A percentile compares a stretch with the other conserved stretches of the same genome.
Conservation (phyloP, 768 basidiomycete species). For the Trametes coccinea region DNA sequence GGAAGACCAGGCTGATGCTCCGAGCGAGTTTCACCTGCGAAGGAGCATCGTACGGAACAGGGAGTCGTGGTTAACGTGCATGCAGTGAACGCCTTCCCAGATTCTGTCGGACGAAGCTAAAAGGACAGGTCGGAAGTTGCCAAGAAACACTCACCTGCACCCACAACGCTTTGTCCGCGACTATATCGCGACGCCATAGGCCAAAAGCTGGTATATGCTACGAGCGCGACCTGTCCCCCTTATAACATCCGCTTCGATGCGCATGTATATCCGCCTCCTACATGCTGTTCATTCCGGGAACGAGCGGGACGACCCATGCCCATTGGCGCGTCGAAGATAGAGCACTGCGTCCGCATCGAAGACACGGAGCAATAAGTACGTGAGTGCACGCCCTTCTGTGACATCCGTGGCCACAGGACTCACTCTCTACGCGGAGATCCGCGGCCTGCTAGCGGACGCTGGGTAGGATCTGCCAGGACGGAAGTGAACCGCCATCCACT, state of each 20-base stretch:
- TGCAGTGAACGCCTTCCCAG: no score
- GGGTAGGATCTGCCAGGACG: not conserved
- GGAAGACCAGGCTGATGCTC: no score
- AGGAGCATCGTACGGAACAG: no score
- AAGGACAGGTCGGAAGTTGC: no score
- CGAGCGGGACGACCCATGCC: not conserved
- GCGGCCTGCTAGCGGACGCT: not conserved
- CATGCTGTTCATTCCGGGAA: not conserved
- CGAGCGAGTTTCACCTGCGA: no score
- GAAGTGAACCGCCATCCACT: not conserved
- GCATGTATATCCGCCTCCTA: not conserved
- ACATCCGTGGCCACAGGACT: not conserved
- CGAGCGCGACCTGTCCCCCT: not conserved
- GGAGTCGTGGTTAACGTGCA: no score
- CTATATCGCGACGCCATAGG: no score
- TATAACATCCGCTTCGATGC: not conserved
- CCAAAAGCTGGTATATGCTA: not conserved
- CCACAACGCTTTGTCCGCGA: no score
- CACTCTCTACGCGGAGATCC: constrained; percentile 9
- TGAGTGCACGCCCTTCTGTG: not conserved
- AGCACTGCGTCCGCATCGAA: not conserved
- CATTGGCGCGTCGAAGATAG: constrained; percentile 11
- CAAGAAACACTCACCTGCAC: no score
- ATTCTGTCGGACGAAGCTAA: no score
- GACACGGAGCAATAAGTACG: constrained; percentile 3